These are phyloP conservation scores for Fraxinus angustifolia DNA, from an alignment of 305 asterid genomes.

Conservation along the genomic window DNA sequence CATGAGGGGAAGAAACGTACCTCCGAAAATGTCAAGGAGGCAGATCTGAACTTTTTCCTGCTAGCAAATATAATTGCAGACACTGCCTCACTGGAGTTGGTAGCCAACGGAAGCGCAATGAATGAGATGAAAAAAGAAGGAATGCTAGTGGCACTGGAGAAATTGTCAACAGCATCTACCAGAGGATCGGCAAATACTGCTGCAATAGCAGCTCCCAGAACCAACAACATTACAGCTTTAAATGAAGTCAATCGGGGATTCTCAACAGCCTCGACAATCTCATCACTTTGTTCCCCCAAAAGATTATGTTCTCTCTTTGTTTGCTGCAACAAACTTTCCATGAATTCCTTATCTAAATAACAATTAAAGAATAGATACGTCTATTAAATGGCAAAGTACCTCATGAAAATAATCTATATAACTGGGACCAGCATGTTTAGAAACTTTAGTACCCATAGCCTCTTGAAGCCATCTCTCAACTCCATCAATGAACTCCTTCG, in stretches of 20 bases:
- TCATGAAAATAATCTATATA: slow-evolving; percentile 55
- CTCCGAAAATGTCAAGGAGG: slow-evolving; percentile 93
- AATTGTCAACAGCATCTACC: slow-evolving; percentile 83
- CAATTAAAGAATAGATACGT: background rate
- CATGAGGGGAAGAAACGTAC: slow-evolving; percentile 30
- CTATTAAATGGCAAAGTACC: slow-evolving; percentile 39
- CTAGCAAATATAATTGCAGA: slow-evolving; percentile 85
- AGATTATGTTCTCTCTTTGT: slow-evolving; percentile 72
- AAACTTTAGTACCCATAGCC: slow-evolving; percentile 50
- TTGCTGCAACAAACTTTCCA: slow-evolving; percentile 46
- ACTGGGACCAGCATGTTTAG: slow-evolving; percentile 47
- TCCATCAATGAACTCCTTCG: slow-evolving; percentile 55
- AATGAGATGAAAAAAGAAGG: slow-evolving; percentile 93
- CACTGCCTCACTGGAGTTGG: slow-evolving; percentile 96
- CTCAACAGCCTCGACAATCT: slow-evolving; percentile 59
- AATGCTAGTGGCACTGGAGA: slow-evolving; percentile 76
- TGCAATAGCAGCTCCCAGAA: slow-evolving; percentile 76
- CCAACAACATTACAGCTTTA: slow-evolving; percentile 66
- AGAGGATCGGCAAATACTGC: slow-evolving; percentile 95
- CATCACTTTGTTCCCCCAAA: slow-evolving; percentile 65
- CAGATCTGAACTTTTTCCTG: slow-evolving; percentile 74
- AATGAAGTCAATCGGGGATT: slow-evolving; percentile 40
- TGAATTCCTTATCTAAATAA: background rate
- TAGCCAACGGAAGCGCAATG: slow-evolving; percentile 79
- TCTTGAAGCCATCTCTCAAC: slow-evolving; percentile 68